Evolutionary conservation across 345 rosid genomes (phyloP).

Genomic region (Boechera retrofracta): DNA sequence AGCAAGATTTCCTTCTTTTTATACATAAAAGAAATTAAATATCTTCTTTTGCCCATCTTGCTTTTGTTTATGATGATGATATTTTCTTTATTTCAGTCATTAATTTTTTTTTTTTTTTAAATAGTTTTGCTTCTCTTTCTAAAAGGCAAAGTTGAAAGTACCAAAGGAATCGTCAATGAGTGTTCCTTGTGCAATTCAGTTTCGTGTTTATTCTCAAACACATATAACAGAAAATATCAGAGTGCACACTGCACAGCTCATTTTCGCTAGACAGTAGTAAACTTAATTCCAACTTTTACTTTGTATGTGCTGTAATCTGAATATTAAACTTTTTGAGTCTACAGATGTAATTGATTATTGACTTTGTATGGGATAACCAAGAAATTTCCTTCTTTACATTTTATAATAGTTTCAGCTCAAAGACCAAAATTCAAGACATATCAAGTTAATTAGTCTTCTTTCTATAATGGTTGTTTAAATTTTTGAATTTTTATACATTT

Average conservation of each 20-base stretch:
- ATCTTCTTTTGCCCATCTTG: conserved; percentile 38
- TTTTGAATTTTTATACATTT: background rate
- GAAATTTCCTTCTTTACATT: background rate
- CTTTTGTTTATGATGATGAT: conserved; percentile 17
- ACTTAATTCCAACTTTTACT: background rate
- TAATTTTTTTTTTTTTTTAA: background rate
- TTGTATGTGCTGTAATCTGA: too few relatives aligned
- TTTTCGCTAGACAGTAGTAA: background rate
- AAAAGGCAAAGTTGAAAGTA: conserved; percentile 33
- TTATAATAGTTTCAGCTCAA: too few relatives aligned
- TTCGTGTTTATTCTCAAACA: conserved; percentile 19
- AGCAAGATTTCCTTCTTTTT: conserved; percentile 11
- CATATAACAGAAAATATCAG: background rate
- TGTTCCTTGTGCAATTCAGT: conserved; percentile 37
- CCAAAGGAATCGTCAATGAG: conserved; percentile 36
- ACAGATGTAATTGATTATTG: background rate
- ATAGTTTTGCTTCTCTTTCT: background rate
- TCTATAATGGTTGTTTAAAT: background rate
- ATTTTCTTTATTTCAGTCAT: conserved; percentile 14
- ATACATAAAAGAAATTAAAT: background rate
- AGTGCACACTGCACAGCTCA: background rate
- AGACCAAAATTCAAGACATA: background rate
- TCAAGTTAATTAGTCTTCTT: background rate
- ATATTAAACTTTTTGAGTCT: too few relatives aligned
- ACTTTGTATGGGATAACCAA: conserved; percentile 1